Conservation (phyloP, 2,329 filamentous ascomycete genomes). For the Diaporthe australafricana region DNA sequence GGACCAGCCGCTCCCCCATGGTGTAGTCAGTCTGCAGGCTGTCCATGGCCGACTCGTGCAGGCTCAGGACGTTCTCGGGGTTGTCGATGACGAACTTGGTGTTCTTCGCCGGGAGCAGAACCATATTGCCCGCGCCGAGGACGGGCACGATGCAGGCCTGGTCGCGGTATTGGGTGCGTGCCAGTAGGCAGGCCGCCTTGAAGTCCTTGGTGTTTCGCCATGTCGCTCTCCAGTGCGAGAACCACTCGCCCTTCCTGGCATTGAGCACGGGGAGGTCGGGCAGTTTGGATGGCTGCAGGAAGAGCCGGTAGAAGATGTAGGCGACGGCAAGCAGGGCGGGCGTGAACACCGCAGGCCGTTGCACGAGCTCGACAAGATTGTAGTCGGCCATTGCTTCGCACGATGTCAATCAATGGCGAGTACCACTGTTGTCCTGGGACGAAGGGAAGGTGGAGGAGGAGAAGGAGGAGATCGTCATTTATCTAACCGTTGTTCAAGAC, state of each 20-base stretch:
- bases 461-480: not conserved
- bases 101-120: slow-evolving; percentile 45
- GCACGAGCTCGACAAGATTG: slow-evolving; percentile 34
- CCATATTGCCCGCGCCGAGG: slow-evolving; percentile 38
- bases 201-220: slow-evolving; percentile 47
- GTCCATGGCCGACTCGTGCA: slow-evolving; percentile 48
- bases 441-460: not conserved
- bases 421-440: not conserved
- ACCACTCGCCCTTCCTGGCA: slow-evolving; percentile 48
- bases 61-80: slow-evolving; percentile 47
- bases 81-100: slow-evolving; percentile 48
- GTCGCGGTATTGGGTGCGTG: slow-evolving; percentile 43
- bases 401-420: not conserved
- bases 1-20: slow-evolving; percentile 45
- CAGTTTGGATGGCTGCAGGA: slow-evolving; percentile 41
- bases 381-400: slow-evolving; percentile 3
- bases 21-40: slow-evolving; percentile 50
- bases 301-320: slow-evolving; percentile 43
- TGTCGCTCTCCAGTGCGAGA: slow-evolving; percentile 44
- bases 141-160: slow-evolving; percentile 45
- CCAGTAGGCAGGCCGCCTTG: slow-evolving; percentile 42
- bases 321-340: slow-evolving; percentile 41
- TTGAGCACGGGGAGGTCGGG: slow-evolving; percentile 47
- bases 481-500: too few relatives aligned
- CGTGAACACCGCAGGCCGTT: slow-evolving; percentile 43